Evolutionary conservation across 257 asterid species (phyloP), one percentile per base, ranked within the genome.

Genomic region (Perilla frutescens): DNA sequence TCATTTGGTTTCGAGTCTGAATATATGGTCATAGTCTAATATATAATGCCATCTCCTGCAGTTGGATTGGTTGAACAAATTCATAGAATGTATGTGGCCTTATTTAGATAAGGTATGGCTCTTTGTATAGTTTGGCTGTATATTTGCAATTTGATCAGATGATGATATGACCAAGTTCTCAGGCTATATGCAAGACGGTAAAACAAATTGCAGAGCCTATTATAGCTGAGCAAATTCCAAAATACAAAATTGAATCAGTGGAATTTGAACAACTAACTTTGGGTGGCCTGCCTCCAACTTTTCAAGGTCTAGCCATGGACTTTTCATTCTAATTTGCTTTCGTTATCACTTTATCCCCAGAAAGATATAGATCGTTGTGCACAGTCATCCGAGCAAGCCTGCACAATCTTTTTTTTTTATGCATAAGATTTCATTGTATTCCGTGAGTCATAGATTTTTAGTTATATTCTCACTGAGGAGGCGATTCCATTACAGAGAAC

Each of bases 21-120:
- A 14, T 0, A 40, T 13, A 5, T 7, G 13, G n/a, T 50, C 13
- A 3, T 40, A 45, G 48, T 40, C 26, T 40, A 54, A 70, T 71
- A 32, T 71, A 32, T 15, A 14, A 50, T 36, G 4, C 13, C 13
- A 14, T 66, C 1, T 63, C 3, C 1, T 86, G 82, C 96, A 94
- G 98, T 20, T 94, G 63, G 98, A 94, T 80, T 94, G 98, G 97
- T 88, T 94, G 48, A 94, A 94, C 88, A 91, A 85, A 80, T 89
- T 94, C 64, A 56, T 94, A 14, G 89, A 88, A 72, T 67, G 67
- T 32, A 91, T 94, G 98, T 94, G 98, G 98, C 98, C 96, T 68
- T 91, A 86, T 74, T 84, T 94, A 71, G 96, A 94, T 61, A 91
- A 94, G 98, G 98, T 89, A 75, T 60, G 14, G 2, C 12, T 43